Base-by-base conservation (phyloP, 106 monocot genomes). In the Allium cepa region DNA sequence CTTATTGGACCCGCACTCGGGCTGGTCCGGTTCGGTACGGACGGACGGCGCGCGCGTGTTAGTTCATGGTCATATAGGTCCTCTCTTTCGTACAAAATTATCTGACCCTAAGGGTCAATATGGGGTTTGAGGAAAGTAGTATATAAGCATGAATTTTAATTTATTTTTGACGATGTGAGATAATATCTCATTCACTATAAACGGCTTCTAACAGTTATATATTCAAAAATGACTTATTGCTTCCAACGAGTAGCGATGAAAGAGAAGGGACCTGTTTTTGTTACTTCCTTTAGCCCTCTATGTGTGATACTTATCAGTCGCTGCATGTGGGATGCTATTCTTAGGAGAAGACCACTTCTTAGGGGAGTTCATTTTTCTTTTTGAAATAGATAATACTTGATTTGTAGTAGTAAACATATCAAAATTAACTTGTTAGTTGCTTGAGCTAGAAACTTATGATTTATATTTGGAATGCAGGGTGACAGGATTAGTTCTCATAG, bases 251-350 rank as follows among this genome's bases (percentile, higher is more conserved):
- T 49, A 26, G 66, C 27, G n/a, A 51, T 51, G 51, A 51, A 51
- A 47, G 66, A 66, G 10, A 66, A 26, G 52, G 66, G 66, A 26
- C 66, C 66, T 50, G 66, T 66, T 52, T 66, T 66, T 36, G 66
- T 51, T 52, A 66, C 66, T 1, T 10, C 66, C 12, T 66, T 66
- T 66, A 66, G 66, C 66, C 66, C 66, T 6, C 51, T 66, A 52
- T 50, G 51, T 49, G 49, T 66, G 66, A 66, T 66, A 7, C 66
- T 66, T 66, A n/a, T n/a, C n/a, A n/a, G 66, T 66, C 1, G 66
- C 66, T 4, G 26, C 26, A 13, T 49, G 47, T 11, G 66, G 66
- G 8, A 26, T 66, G 66, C 26, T 66, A 12, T 22, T 66, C 17
- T 66, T 66, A 66, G 50, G 66, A 52, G 66, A 66, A 26, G 66